A percentile compares a stretch with the other conserved stretches of the same genome.
These are phyloP conservation scores for Colletotrichum karsti DNA, from an alignment of 2,329 filamentous ascomycete genomes.

Conservation along the genomic window DNA sequence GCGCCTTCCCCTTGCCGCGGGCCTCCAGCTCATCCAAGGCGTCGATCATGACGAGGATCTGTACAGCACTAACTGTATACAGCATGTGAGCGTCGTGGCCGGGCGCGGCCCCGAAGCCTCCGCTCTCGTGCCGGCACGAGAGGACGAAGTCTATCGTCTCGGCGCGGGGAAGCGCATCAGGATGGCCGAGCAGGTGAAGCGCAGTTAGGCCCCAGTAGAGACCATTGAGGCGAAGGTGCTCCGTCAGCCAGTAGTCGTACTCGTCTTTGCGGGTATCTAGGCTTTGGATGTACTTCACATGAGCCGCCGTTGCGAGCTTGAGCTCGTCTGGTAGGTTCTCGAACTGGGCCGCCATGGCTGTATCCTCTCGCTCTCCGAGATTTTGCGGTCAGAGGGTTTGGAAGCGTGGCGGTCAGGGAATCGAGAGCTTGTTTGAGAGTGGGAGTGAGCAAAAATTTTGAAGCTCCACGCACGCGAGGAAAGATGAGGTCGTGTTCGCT, in stretches of 20 bases:
- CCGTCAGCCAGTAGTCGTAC: constrained; percentile 97
- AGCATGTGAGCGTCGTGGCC: constrained; percentile 96
- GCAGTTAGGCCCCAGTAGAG: constrained; percentile 96
- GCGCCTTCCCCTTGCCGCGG: constrained; percentile 73
- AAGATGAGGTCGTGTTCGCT: constrained; percentile 23
- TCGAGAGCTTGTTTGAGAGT: not conserved
- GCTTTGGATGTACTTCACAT: constrained; percentile 93
- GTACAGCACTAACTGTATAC: constrained; percentile 93
- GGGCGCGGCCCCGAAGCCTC: constrained; percentile 93
- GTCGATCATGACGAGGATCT: constrained; percentile 88
- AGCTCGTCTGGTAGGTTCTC: constrained; percentile 48
- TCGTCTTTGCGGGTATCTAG: constrained; percentile 93
- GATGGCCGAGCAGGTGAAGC: constrained; percentile 82
- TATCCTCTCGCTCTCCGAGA: not conserved
- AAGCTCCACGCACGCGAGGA: not conserved
- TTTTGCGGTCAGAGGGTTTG: not conserved
- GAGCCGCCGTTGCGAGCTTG: constrained; percentile 62
- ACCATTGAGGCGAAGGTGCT: constrained; percentile 93
- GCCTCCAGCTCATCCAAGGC: constrained; percentile 84
- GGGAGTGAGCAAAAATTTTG: not conserved
- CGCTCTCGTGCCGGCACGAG: constrained; percentile 88
- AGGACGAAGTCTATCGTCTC: constrained; percentile 93
- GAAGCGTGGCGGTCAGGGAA: not conserved
- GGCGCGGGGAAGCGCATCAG: constrained; percentile 81
- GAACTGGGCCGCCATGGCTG: constrained; percentile 42